Base-by-base conservation (phyloP, 2,329 filamentous ascomycete genomes). In the Stylonectria norvegica region DNA sequence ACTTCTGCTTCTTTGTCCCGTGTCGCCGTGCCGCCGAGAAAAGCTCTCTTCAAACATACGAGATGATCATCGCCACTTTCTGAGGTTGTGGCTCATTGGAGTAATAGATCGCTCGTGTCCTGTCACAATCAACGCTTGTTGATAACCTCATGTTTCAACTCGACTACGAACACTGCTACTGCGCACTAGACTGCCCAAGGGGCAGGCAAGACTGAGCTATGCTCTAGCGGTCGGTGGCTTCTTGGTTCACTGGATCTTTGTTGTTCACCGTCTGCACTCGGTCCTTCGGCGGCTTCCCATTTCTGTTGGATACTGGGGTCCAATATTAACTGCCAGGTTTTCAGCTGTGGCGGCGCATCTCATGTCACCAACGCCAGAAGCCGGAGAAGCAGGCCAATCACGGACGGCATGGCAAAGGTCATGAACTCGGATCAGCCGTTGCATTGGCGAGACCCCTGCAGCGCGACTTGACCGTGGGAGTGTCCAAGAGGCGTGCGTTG, bases 261-360 rank as follows among this genome's bases (percentile, higher is more conserved):
- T 44, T 34, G 42, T 43, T 43, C 22, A 19, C 39, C 16, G 34
- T 39, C 28, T 29, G n/a, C n/a, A n/a, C 30, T 19, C 15, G 15
- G 17, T 19, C 8, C 30, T 32, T 46, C 31, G 40, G 38, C 40
- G 35, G 34, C 20, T 34, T 36, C 34, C 36, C 38, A 35, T 29
- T 43, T 42, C 38, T 18, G 40, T 31, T 18, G 32, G 32, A 51
- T 17, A n/a, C 12, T 28, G 23, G 34, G 33, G 32, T 29, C 31
- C 37, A 50, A 34, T 40, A 36, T 44, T 40, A 37, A 46, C 34
- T 36, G 33, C 16, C 37, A 36, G 36, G 14, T 30, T 43, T 42
- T 39, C 43, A 52, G 42, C 45, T 45, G 42, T 46, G 43, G 53
- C 45, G 48, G 49, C 47, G 42, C 32, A 49, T 47, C 44, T 50